These are phyloP conservation scores for Exidia glandulosa DNA, from an alignment of 768 basidiomycete genomes.

Conservation along the genomic window DNA sequence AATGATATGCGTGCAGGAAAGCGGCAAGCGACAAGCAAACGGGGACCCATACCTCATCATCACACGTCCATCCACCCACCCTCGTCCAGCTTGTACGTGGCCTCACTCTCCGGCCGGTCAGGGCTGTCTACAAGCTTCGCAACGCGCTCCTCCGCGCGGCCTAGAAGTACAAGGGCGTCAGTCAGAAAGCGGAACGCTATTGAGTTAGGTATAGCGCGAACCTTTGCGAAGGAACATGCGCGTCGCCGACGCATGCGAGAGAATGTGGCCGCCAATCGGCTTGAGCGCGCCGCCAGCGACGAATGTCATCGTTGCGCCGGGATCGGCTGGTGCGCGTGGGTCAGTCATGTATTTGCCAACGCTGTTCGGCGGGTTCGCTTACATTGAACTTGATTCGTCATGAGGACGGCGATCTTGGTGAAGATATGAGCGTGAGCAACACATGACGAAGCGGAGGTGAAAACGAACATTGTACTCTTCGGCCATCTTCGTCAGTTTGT, in stretches of 20 bases:
- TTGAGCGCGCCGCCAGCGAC: constrained; percentile 89
- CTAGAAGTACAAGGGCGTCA: constrained; percentile 26
- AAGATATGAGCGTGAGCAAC: constrained; percentile 12
- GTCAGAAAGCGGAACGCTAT: not conserved
- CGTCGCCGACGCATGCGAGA: constrained; percentile 83
- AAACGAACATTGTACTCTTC: constrained; percentile 76
- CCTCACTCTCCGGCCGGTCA: constrained; percentile 81
- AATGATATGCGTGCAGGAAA: not conserved
- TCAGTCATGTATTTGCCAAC: not conserved
- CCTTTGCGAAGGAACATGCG: constrained; percentile 84
- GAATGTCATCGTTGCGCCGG: constrained; percentile 91
- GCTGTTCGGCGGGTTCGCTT: constrained; percentile 8
- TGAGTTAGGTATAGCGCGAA: constrained; percentile 13
- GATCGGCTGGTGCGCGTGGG: constrained; percentile 52
- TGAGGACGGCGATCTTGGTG: constrained; percentile 63
- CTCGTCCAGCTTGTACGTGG: constrained; percentile 84
- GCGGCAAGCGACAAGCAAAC: not conserved
- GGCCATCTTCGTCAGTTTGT: constrained; percentile 79
- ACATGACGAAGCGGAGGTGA: not conserved
- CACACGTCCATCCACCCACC: constrained; percentile 83
- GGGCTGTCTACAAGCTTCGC: constrained; percentile 86
- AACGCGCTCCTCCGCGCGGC: constrained; percentile 83
- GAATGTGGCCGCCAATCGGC: constrained; percentile 81
- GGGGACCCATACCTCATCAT: constrained; percentile 8
- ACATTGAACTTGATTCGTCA: constrained; percentile 94